Conservation (phyloP, 192 early-diverging fungal genomes). For the Dispira parvispora region DNA sequence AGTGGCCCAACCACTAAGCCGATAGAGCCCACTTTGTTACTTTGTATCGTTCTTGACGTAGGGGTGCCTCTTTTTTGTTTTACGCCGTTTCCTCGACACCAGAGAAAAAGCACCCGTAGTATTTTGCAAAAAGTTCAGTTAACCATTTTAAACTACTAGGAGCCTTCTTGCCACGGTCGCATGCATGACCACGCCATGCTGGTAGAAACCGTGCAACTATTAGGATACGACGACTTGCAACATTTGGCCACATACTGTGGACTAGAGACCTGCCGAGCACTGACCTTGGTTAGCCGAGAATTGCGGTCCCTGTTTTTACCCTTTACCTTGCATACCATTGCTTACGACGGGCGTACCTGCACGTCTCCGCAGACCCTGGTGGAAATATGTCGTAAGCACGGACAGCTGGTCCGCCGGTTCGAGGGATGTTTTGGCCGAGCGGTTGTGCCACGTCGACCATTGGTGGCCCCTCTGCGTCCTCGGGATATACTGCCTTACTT, state of each 20-base stretch:
- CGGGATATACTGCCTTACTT: slow-evolving; percentile 1
- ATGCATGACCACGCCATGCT: neutral
- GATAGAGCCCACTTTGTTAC: no score
- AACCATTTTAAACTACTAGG: no score
- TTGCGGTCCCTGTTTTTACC: neutral
- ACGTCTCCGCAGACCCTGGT: neutral
- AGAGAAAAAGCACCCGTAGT: no score
- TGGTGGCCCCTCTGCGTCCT: neutral
- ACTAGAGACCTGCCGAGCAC: neutral
- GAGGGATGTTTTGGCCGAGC: neutral
- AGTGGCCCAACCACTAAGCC: no score
- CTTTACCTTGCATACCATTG: neutral
- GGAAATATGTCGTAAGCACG: neutral
- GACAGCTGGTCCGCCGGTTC: neutral
- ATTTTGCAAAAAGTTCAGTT: no score
- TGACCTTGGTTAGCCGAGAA: neutral
- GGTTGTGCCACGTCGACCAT: neutral
- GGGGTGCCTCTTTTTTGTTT: no score
- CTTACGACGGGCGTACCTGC: neutral
- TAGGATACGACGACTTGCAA: neutral
- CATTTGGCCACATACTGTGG: neutral
- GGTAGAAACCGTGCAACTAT: neutral
- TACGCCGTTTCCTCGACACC: no score
- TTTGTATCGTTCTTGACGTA: no score
- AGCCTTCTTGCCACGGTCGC: no score